Evolutionary conservation across 805 yeast genomes (phyloP), one percentile per base, ranked within the genome.

Genomic region (Schwanniomyces pseudopolymorphus): DNA sequence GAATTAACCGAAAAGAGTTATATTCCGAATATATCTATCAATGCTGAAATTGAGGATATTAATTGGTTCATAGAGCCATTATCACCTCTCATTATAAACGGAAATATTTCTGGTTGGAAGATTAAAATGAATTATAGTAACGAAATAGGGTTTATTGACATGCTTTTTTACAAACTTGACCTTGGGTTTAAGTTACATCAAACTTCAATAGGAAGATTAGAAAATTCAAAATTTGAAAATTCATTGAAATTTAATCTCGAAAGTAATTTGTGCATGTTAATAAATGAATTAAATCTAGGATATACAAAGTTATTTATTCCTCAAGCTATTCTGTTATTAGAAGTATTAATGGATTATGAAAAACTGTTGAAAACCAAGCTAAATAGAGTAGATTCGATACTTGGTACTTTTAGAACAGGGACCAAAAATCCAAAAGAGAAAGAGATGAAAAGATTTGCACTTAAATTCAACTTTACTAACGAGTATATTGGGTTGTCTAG

Each of bases 401-500:
- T 24, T 13, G 17, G 14, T 3, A 21, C 26, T 22, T 37, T 43
- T 9, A 21, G n/a, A 24, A n/a, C 24, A 14, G 35, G 16, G 2
- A 9, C 6, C 8, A 16, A 8, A 7, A 7, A 31, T 10, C 19
- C 31, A 37, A 40, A 42, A 10, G 19, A 17, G 36, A n/a, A 43
- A 20, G 31, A n/a, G 6, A 10, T 25, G 7, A 39, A 44, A 20
- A 42, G 45, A 2, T 19, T 63, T 31, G 59, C 61, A 3, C 60
- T 64, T 42, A 63, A 57, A 33, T 26, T 61, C 11, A 54, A 56
- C 5, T 47, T 65, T 26, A 41, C 54, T 1, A 69, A 65, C 40
- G 69, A 72, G 26, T 72, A 72, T 45, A 56, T 66, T 37, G 74
- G 73, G 3, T 37, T 74, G 19, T 63, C 74, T 0, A 57, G 71